Percentiles rank a stretch among this genome's conserved stretches.
Conservation (phyloP, 192 early-diverging fungal genomes). For the Dispira parvispora region DNA sequence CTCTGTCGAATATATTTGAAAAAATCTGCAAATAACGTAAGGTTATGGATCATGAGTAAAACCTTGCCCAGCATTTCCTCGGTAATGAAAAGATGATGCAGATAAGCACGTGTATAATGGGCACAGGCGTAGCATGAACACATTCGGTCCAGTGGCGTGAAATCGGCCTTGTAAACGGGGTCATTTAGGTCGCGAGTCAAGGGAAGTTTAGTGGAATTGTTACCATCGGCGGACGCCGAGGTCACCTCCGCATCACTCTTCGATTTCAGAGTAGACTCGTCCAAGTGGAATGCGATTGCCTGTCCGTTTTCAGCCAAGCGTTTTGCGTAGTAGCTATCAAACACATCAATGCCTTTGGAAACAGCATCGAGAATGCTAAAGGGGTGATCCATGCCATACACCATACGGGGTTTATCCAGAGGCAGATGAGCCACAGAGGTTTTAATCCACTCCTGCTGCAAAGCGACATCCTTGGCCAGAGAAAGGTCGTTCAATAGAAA, state of each 20-base stretch:
- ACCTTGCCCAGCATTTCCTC: slow-evolving; percentile 67
- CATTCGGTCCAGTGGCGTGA: slow-evolving; percentile 36
- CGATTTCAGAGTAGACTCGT: not conserved
- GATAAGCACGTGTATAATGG: slow-evolving; percentile 49
- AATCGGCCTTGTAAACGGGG: slow-evolving; percentile 32
- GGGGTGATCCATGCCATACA: slow-evolving; percentile 30
- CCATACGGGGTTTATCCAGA: slow-evolving; percentile 32
- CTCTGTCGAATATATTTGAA: slow-evolving; percentile 22
- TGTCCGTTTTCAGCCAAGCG: slow-evolving; percentile 46
- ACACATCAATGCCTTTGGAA: slow-evolving; percentile 43
- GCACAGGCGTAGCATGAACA: slow-evolving; percentile 53
- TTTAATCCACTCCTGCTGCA: slow-evolving; percentile 22
- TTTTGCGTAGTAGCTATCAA: slow-evolving; percentile 50
- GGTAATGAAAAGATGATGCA: slow-evolving; percentile 52
- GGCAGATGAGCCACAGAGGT: slow-evolving; percentile 31
- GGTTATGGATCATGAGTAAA: slow-evolving; percentile 44
- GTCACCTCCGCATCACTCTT: not conserved
- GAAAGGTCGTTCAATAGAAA: slow-evolving; percentile 29
- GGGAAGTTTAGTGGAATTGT: no score
- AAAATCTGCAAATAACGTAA: slow-evolving; percentile 23
- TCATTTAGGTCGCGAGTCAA: slow-evolving; percentile 37
- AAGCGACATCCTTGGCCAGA: slow-evolving; percentile 16
- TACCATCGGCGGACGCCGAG: not conserved
- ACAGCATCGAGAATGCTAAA: slow-evolving; percentile 25
- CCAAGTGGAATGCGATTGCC: slow-evolving; percentile 38